These are phyloP conservation scores for Akanthomyces uredinophilus DNA, from an alignment of 2,329 filamentous ascomycete genomes.

Conservation along the genomic window DNA sequence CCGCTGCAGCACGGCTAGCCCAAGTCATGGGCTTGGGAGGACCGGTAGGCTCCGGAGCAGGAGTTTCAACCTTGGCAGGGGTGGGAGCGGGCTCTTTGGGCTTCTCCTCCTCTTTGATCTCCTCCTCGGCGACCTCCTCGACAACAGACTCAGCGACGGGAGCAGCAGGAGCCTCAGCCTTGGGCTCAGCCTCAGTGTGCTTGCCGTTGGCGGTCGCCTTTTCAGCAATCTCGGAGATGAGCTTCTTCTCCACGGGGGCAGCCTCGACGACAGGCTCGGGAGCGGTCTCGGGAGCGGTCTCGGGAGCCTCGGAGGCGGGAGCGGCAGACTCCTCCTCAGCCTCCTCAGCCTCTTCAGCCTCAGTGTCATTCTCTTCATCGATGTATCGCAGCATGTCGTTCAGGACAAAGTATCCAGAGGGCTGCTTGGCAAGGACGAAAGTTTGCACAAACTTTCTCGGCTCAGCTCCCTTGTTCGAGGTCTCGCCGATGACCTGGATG, in stretches of 20 bases:
- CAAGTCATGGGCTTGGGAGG: constrained; percentile 63
- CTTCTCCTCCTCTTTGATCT: constrained; percentile 55
- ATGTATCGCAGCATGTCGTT: constrained; percentile 98
- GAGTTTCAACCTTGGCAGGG: constrained; percentile 33
- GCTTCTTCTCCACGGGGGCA: constrained; percentile 13
- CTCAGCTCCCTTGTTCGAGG: constrained; percentile 86
- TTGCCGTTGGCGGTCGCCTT: constrained; percentile 19
- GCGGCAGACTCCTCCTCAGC: constrained; percentile 31
- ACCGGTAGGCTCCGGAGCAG: constrained; percentile 45
- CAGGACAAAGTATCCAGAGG: constrained; percentile 94
- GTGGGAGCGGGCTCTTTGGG: constrained; percentile 59
- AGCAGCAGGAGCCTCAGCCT: constrained; percentile 29
- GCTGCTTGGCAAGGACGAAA: constrained; percentile 93
- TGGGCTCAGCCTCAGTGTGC: constrained; percentile 23
- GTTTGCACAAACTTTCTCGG: constrained; percentile 97
- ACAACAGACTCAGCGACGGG: constrained; percentile 24
- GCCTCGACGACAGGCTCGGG: constrained; percentile 26
- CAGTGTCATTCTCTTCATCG: constrained; percentile 74
- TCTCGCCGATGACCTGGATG: constrained; percentile 96
- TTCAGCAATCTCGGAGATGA: constrained; percentile 26
- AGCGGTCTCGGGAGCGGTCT: constrained; percentile 26
- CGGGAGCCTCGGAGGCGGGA: constrained; percentile 24
- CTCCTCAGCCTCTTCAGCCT: constrained; percentile 38
- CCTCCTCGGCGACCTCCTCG: constrained; percentile 52
- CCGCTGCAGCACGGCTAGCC: constrained; percentile 64